Evolutionary conservation across 345 rosid species (phyloP).

Genomic region (Eucalyptus marginata): DNA sequence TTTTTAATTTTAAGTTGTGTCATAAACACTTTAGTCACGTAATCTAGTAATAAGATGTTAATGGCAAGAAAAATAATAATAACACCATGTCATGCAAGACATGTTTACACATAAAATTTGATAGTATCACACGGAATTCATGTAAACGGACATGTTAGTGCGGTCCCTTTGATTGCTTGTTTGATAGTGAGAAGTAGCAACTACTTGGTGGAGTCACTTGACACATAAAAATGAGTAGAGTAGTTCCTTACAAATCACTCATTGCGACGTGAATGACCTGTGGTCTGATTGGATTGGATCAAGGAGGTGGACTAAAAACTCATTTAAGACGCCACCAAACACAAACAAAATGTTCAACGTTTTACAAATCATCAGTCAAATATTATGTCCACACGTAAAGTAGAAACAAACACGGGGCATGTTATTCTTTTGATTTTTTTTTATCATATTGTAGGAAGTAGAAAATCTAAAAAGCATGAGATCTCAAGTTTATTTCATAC

Average conservation of each 20-base stretch:
- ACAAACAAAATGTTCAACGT: not conserved
- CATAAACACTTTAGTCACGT: not conserved
- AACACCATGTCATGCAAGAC: not conserved
- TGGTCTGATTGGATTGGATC: not conserved
- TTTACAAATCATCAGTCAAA: not conserved
- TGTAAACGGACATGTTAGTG: too few species aligned
- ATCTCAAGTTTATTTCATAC: not conserved
- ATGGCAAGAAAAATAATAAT: not conserved
- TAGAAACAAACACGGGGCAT: not conserved
- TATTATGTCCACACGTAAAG: accelerated
- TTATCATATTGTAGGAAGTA: not conserved
- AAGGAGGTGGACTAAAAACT: not conserved
- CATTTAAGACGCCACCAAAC: not conserved
- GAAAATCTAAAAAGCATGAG: not conserved
- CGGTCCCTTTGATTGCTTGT: not conserved
- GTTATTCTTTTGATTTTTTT: not conserved
- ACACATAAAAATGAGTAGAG: not conserved
- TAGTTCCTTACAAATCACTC: not conserved
- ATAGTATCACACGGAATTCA: not conserved
- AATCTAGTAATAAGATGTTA: not conserved
- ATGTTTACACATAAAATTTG: not conserved
- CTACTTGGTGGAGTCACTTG: not conserved
- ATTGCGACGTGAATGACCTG: accelerated
- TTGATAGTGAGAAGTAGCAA: not conserved
- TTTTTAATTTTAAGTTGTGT: not conserved